Base-by-base conservation (phyloP, 805 yeast genomes). In the Priceomyces fermenticarens region DNA sequence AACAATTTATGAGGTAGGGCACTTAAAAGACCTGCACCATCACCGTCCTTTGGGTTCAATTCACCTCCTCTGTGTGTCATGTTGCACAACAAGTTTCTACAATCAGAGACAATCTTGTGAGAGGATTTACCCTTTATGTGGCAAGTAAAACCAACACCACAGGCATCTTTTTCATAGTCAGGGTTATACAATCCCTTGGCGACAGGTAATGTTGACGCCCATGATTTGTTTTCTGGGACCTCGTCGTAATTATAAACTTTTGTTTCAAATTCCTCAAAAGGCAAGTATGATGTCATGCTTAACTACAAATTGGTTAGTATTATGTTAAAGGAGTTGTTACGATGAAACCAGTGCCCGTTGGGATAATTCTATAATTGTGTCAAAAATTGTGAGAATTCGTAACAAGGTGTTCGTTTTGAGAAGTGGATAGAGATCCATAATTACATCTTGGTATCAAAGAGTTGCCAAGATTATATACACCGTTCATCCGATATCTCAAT, bases 1-100 rank as follows among this genome's bases (percentile, higher is more conserved):
- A 91, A 80, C 63, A 93, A 88, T 49, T 78, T 81, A 68, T 90
- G 97, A 28, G 97, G 97, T 47, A 91, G 81, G 25, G 96, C 85
- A 38, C 93, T 80, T 79, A 91, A 80, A 46, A 91, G 88, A 64
- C 99, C 99, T 20, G 99, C 99, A 67, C 99, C 99, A 62, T 91
- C 99, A 66, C 99, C 99, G 62, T 91, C 97, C 55, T 89, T 81
- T 15, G 97, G 95, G 58, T 90, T 96, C 44, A 96, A 95, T 45
- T 90, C 97, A 31, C 98, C 98, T 60, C 99, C 99, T 70, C 99
- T 81, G 66, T 91, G 99, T 46, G 97, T 87, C 99, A 91, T 93
- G 70, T 93, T 91, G 72, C 98, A 90, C 41, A 91, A 80, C 55
- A 91, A 71, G 59, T 78, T 80, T 52, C 81, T 74, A 32, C 96